phyloP scores from a whole-genome alignment of 2,329 filamentous ascomycete species.

The Sordariomycetes sp. region DNA sequence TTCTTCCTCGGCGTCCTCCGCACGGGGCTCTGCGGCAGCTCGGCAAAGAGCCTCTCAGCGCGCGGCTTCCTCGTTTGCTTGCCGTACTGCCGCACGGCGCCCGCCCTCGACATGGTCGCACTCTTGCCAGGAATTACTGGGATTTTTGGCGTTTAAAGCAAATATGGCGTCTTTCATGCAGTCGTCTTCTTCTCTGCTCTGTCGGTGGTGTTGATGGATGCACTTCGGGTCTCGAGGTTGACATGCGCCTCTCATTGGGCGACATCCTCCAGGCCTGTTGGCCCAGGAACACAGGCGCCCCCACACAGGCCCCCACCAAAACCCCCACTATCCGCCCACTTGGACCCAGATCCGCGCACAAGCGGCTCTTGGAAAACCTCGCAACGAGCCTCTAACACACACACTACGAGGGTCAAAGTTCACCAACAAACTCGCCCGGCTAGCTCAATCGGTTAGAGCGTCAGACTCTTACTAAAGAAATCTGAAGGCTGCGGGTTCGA shows the following conservation, averaged over 20 bases:
- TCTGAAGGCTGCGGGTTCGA: no score
- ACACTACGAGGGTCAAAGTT: no score
- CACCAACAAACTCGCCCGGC: no score
- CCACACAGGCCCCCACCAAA: not conserved
- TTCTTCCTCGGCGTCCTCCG: not conserved
- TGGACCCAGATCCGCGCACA: no score
- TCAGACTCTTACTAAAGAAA: no score
- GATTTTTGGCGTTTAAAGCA: not conserved
- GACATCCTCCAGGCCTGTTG: not conserved
- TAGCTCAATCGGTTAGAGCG: no score
- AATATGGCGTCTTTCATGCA: not conserved
- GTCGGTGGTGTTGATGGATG: not conserved
- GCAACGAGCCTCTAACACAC: no score
- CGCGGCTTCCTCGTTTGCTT: constrained; percentile 35
- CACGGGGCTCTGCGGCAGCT: constrained; percentile 37
- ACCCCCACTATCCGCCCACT: no score
- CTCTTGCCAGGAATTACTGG: not conserved
- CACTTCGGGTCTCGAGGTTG: not conserved
- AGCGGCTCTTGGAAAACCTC: not conserved
- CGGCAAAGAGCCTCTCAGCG: constrained; percentile 36
- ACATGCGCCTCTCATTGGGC: not conserved
- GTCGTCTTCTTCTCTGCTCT: not conserved
- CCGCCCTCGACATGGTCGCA: constrained; percentile 31
- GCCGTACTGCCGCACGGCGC: constrained; percentile 37
- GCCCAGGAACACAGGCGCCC: not conserved